Evolutionary conservation across 2,329 filamentous ascomycete genomes (phyloP).

Genomic region (Pseudocercospora musae): DNA sequence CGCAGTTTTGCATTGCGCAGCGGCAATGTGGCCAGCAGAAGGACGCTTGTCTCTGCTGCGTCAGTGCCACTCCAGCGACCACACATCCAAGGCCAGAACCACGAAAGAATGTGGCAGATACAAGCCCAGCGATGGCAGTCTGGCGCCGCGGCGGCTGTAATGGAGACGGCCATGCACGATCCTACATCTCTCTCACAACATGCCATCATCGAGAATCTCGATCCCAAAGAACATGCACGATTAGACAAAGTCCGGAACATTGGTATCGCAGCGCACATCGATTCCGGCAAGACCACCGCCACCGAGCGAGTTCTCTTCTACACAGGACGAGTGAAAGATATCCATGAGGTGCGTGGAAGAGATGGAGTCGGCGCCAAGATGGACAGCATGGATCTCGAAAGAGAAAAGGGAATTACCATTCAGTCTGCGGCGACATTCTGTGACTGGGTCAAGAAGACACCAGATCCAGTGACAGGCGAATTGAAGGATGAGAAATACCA

Average conservation of each 20-base stretch:
- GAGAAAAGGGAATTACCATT: constrained; percentile 98
- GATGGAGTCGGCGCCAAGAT: constrained; percentile 97
- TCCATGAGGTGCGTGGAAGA: constrained; percentile 93
- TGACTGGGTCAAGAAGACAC: constrained; percentile 80
- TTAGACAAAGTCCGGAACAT: constrained; percentile 88
- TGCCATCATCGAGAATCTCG: constrained; percentile 74
- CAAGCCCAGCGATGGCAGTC: constrained; percentile 29
- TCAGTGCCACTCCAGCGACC: constrained; percentile 10
- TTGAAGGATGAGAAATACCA: constrained; percentile 89
- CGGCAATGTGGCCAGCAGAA: constrained; percentile 17
- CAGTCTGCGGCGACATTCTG: constrained; percentile 97
- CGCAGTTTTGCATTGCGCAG: constrained; percentile 25
- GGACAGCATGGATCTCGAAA: constrained; percentile 98
- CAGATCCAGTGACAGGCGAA: constrained; percentile 52
- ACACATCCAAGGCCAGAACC: constrained; percentile 25
- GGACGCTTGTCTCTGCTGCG: constrained; percentile 27
- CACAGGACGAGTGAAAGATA: constrained; percentile 91
- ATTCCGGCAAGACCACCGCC: constrained; percentile 95
- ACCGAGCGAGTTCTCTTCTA: constrained; percentile 98
- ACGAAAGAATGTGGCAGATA: constrained; percentile 26
- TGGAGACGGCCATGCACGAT: constrained; percentile 57
- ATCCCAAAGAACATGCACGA: constrained; percentile 72
- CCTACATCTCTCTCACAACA: constrained; percentile 58
- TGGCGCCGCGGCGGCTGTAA: constrained; percentile 31
- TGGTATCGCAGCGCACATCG: constrained; percentile 97